phyloP scores from a whole-genome alignment of 345 rosid genomes.

The Punica granatum region DNA sequence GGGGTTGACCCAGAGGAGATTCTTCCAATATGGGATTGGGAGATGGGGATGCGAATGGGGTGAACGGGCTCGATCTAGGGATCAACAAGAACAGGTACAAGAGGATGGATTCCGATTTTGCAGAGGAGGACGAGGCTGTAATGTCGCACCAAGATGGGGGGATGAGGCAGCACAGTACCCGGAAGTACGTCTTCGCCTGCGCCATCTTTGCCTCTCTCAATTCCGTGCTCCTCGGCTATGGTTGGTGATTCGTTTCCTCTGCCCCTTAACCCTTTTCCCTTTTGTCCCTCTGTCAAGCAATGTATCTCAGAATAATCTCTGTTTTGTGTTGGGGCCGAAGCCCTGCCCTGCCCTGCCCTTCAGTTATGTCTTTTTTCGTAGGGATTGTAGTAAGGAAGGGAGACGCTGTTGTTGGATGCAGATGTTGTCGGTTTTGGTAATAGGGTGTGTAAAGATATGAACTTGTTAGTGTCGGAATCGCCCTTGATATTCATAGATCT shows the following conservation, averaged over 20 bases:
- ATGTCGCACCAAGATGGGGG: neutral
- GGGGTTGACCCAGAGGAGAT: neutral
- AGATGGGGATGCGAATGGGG: slow-evolving; percentile 10
- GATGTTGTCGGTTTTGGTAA: no score
- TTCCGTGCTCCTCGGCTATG: slow-evolving; percentile 65
- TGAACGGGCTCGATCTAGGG: neutral
- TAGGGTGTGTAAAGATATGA: no score
- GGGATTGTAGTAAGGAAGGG: no score
- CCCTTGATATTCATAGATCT: no score
- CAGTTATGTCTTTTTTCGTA: no score
- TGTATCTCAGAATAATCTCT: no score
- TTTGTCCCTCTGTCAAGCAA: no score
- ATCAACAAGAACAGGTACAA: slow-evolving; percentile 13
- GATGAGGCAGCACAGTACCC: slow-evolving; percentile 3
- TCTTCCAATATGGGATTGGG: slow-evolving; percentile 13
- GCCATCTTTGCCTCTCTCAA: slow-evolving; percentile 63
- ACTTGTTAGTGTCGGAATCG: no score
- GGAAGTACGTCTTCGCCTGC: slow-evolving; percentile 35
- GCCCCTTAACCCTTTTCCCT: neutral
- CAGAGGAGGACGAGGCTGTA: slow-evolving; percentile 13
- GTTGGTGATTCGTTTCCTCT: slow-evolving; percentile 18
- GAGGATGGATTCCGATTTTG: slow-evolving; percentile 17
- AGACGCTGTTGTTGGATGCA: no score
- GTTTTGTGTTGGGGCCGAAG: no score
- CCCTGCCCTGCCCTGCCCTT: no score